These are phyloP conservation scores for Candolleomyces efflorescens DNA, from an alignment of 768 basidiomycete species.

Conservation along the genomic window DNA sequence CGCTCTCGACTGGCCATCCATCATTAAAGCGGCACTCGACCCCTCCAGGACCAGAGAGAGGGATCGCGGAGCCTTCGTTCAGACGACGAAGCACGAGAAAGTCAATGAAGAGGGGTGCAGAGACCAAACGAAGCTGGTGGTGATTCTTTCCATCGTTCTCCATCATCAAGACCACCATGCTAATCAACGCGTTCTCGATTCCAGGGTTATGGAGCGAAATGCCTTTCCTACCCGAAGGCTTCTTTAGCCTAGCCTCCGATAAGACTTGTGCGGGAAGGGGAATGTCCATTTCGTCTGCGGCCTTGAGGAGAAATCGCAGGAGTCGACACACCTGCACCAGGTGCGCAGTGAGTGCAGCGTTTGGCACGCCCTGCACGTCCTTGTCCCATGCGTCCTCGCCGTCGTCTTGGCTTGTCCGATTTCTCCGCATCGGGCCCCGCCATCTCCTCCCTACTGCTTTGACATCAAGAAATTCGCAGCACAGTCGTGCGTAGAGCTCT, in stretches of 20 bases:
- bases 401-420: background rate
- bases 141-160: constrained; percentile 69
- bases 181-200: constrained; percentile 17
- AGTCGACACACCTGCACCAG: background rate
- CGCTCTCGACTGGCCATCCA: constrained; percentile 57
- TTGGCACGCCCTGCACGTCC: constrained; percentile 21
- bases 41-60: background rate
- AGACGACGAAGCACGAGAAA: constrained; percentile 28
- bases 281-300: background rate
- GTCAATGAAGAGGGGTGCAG: constrained; percentile 43
- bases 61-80: constrained; percentile 29
- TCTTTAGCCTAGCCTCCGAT: background rate
- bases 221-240: constrained; percentile 12
- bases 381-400: constrained; percentile 20
- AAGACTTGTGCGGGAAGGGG: background rate
- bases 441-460: background rate
- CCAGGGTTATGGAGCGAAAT: constrained; percentile 20
- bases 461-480: background rate
- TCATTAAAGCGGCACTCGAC: constrained; percentile 14
- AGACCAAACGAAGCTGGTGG: constrained; percentile 49
- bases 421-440: background rate
- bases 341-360: background rate
- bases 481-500: background rate
- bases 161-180: constrained; percentile 47
- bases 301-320: background rate